Conservation (phyloP, 352 stramenopile species). For the Phytophthora pseudosyringae region DNA sequence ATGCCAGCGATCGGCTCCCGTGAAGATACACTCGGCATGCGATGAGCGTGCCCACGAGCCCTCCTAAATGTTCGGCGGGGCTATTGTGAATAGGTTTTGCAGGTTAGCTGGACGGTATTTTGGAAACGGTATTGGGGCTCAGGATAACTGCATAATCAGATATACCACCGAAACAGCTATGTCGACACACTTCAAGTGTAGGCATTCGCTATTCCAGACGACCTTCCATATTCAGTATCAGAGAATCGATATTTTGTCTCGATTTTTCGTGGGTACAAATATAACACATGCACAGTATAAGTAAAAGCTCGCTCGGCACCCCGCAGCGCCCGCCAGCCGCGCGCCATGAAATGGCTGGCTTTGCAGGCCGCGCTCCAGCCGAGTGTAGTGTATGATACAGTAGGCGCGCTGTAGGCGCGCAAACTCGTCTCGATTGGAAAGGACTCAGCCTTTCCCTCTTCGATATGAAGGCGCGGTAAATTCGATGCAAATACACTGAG, state of each 20-base stretch:
- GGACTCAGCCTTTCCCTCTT: too few species aligned
- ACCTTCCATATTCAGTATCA: conserved; percentile 16
- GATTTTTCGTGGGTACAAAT: conserved; percentile 11
- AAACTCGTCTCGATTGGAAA: too few species aligned
- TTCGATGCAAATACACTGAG: too few species aligned
- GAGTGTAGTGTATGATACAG: too few species aligned
- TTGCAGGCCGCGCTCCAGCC: not conserved
- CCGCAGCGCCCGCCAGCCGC: too few species aligned
- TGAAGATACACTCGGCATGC: conserved; percentile 1
- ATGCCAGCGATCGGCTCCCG: not conserved
- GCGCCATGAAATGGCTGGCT: conserved; percentile 2
- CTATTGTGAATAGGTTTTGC: not conserved
- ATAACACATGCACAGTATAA: not conserved
- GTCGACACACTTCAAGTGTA: not conserved
- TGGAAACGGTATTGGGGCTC: too few species aligned
- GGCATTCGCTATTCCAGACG: not conserved
- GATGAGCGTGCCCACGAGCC: too few species aligned
- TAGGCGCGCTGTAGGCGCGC: too few species aligned
- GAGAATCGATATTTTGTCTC: not conserved
- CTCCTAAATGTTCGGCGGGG: too few species aligned
- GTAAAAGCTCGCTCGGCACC: not conserved
- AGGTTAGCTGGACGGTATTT: not conserved
- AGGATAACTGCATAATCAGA: not conserved
- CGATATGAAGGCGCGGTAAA: too few species aligned
- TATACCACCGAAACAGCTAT: not conserved